Conservation (phyloP, 2,329 filamentous ascomycete genomes). For the Cytospora mali region DNA sequence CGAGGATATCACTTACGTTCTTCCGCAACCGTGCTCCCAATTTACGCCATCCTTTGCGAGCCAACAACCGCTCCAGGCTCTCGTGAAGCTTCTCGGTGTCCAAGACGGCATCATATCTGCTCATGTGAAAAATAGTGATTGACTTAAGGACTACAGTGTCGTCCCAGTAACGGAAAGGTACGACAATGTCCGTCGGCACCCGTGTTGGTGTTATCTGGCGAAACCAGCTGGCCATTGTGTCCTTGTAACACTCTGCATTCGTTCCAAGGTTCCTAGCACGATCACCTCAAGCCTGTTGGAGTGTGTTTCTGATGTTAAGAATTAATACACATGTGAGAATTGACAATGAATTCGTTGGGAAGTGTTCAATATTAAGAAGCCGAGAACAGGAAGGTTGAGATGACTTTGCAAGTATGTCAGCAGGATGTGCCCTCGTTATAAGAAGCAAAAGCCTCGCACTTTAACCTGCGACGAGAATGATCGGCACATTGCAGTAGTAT, state of each 20-base stretch:
- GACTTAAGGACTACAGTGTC: slow-evolving; percentile 32
- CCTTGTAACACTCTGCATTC: neutral
- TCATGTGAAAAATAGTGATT: slow-evolving; percentile 33
- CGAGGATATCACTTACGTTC: slow-evolving; percentile 30
- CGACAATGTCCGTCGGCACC: slow-evolving; percentile 20
- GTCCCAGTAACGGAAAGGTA: slow-evolving; percentile 34
- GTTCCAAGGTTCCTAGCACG: no score
- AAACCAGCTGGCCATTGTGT: neutral
- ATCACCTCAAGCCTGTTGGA: no score
- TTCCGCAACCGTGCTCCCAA: slow-evolving; percentile 32
- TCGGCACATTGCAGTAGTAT: no score
- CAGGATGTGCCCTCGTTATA: no score
- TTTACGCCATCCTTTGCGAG: slow-evolving; percentile 33
- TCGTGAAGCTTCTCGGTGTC: slow-evolving; percentile 31
- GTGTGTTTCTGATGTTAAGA: no score
- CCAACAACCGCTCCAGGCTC: slow-evolving; percentile 28
- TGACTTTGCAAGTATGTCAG: no score
- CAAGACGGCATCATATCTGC: slow-evolving; percentile 35
- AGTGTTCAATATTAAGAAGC: no score
- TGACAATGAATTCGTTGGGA: no score
- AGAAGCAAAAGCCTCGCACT: no score
- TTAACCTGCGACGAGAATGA: no score
- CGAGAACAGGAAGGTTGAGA: no score
- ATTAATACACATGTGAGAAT: no score
- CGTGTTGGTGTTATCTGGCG: neutral